A percentile compares a stretch with the other conserved stretches of the same genome.
These are phyloP conservation scores for Lachancea fermentati DNA, from an alignment of 805 yeast genomes.

Conservation along the genomic window DNA sequence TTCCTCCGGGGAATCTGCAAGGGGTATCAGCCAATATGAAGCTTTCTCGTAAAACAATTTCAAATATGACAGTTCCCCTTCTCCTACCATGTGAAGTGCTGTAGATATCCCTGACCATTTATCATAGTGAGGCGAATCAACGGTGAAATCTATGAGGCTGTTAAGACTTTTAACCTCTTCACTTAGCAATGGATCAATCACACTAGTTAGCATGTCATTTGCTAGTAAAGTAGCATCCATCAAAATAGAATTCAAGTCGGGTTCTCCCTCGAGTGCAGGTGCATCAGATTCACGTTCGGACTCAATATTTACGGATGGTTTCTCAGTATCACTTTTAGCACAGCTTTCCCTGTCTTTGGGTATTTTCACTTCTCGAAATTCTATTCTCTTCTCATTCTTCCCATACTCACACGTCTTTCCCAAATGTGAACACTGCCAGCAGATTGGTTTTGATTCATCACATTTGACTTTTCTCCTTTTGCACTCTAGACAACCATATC, in stretches of 20 bases:
- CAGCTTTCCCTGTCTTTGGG: background rate
- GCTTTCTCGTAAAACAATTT: conserved; percentile 12
- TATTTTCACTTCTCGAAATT: background rate
- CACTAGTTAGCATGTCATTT: conserved; percentile 9
- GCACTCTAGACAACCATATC: conserved; percentile 13
- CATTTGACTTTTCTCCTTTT: conserved; percentile 16
- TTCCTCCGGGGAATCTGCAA: conserved; percentile 8
- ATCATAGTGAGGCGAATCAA: background rate
- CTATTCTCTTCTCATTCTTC: background rate
- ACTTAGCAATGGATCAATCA: conserved; percentile 5
- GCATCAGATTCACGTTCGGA: background rate
- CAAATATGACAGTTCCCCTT: conserved; percentile 10
- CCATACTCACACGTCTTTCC: conserved; percentile 9
- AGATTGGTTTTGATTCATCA: conserved; percentile 9
- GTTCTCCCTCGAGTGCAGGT: background rate
- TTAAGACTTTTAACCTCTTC: background rate
- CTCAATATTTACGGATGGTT: background rate
- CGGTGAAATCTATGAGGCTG: background rate
- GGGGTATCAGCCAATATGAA: conserved; percentile 17
- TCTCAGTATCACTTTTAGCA: background rate
- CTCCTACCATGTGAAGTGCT: conserved; percentile 1
- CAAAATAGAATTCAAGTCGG: conserved; percentile 6
- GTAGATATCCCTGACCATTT: conserved; percentile 10
- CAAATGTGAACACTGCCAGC: conserved; percentile 13
- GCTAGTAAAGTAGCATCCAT: conserved; percentile 10